Conservation (phyloP, 2,329 filamentous ascomycete genomes). For the Allantophomopsis cytisporea region DNA sequence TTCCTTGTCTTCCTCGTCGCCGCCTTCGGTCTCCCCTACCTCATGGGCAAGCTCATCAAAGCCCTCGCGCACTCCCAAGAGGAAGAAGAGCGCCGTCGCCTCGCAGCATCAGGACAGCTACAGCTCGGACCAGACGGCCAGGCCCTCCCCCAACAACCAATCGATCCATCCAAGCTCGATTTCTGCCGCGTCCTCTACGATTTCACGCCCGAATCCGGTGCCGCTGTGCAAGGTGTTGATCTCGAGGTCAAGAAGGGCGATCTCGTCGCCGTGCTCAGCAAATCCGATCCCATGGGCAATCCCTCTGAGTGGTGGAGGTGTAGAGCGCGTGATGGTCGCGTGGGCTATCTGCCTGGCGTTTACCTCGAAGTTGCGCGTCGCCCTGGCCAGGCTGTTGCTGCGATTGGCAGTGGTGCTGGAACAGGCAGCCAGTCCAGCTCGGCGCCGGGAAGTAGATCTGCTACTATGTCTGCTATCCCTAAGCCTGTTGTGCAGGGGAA, state of each 20-base stretch:
- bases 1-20: slow-evolving; percentile 92
- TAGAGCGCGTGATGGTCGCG: slow-evolving; percentile 73
- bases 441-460: slow-evolving; percentile 12
- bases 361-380: slow-evolving; percentile 67
- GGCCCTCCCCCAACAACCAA: slow-evolving; percentile 29
- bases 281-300: slow-evolving; percentile 83
- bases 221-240: slow-evolving; percentile 59
- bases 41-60: slow-evolving; percentile 93
- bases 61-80: slow-evolving; percentile 74
- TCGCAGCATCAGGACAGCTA: slow-evolving; percentile 35
- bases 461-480: slow-evolving; percentile 26
- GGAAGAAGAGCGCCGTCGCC: slow-evolving; percentile 57
- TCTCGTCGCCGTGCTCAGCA: slow-evolving; percentile 84
- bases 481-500: slow-evolving; percentile 41
- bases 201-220: slow-evolving; percentile 69
- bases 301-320: slow-evolving; percentile 97
- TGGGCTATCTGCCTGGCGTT: slow-evolving; percentile 83
- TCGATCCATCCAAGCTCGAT: slow-evolving; percentile 86
- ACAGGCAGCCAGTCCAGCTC: slow-evolving; percentile 29
- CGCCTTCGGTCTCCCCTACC: slow-evolving; percentile 87
- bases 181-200: slow-evolving; percentile 94
- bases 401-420: slow-evolving; percentile 18
- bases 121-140: slow-evolving; percentile 35
- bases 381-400: slow-evolving; percentile 25
- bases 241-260: slow-evolving; percentile 90